Evolutionary conservation across 176 grass and related monocot genomes (phyloP).

Genomic region (Oryza nivara): DNA sequence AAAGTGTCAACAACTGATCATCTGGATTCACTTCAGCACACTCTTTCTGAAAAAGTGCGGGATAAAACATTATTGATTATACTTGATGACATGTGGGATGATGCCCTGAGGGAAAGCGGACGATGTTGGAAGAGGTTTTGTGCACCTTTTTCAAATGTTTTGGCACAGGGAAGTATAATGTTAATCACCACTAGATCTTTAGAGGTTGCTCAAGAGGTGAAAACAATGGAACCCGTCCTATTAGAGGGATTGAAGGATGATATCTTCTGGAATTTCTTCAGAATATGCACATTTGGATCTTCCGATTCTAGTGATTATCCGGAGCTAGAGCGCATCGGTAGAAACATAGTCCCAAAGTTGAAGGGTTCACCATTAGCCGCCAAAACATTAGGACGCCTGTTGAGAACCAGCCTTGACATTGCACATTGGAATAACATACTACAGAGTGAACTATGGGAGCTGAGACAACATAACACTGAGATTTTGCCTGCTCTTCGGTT

Average conservation of each 20-base stretch:
- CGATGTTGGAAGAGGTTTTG: too few species aligned
- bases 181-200: constrained; percentile 41
- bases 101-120: background rate
- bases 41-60: background rate
- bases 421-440: constrained; percentile 33
- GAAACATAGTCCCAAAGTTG: background rate
- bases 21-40: background rate
- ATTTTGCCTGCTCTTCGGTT: constrained; percentile 42
- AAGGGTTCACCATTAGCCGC: background rate
- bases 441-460: constrained; percentile 44
- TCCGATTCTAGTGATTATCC: too few species aligned
- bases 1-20: too few species aligned
- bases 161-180: constrained; percentile 23
- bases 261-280: constrained; percentile 25
- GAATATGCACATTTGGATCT: background rate
- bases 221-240: too few species aligned
- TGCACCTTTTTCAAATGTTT: too few species aligned
- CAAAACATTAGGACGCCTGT: constrained; percentile 41
- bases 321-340: constrained; percentile 1
- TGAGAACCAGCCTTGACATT: background rate
- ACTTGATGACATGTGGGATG: constrained; percentile 45
- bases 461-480: background rate
- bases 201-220: too few species aligned
- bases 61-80: background rate
- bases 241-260: background rate